Base-by-base conservation (phyloP, 2,329 filamentous ascomycete genomes). In the Rhexocercosporidium sp. region DNA sequence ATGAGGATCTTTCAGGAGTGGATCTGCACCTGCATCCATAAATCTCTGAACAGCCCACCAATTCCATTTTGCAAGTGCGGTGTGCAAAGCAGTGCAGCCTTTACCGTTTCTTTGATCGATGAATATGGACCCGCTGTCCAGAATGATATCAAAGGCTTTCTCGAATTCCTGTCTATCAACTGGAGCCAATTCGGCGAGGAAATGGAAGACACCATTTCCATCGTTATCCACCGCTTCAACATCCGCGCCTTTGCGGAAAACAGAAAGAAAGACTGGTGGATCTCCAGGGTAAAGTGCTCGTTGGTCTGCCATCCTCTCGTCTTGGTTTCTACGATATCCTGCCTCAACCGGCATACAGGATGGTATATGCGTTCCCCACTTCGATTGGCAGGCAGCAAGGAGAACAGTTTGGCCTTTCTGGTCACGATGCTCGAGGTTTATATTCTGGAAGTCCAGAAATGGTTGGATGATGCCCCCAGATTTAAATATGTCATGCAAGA, bases 401-500 rank as follows among this genome's bases (percentile, higher is more conserved):
- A 68, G 56, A 5, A 68, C 20, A 20, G 66, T 70, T 47, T 51
- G 49, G n/a, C 68, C 66, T 12, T 54, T 59, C 12, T n/a, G 56
- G 47, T 70, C 68, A 44, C 61, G 39, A 41, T 49, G 27, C 51
- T 67, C 61, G 2, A 70, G 51, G 16, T 70, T 49, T 1, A 70
- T 37, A 27, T 37, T 44, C 9, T 60, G 31, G 4, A 64, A 37
- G 12, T 68, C 64, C 8, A 70, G 54, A 41, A 68, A 70, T 16
- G 68, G 68, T n/a, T 66, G 60, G 1, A 68, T 29, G 29, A 68
- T 64, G 1, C 64, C 66, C 22, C 68, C 66, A 22, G 9, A 41
- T 31, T 56, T 20, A 25, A 68, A 65, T n/a, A 68, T 59, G 20
- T 70, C 60, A 39, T 68, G 66, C 0, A 70, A 14, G 20, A 70